Evolutionary conservation across 1,284 basidiomycete genomes (phyloP).

Genomic region (Mycosarcoma mackinlayi): DNA sequence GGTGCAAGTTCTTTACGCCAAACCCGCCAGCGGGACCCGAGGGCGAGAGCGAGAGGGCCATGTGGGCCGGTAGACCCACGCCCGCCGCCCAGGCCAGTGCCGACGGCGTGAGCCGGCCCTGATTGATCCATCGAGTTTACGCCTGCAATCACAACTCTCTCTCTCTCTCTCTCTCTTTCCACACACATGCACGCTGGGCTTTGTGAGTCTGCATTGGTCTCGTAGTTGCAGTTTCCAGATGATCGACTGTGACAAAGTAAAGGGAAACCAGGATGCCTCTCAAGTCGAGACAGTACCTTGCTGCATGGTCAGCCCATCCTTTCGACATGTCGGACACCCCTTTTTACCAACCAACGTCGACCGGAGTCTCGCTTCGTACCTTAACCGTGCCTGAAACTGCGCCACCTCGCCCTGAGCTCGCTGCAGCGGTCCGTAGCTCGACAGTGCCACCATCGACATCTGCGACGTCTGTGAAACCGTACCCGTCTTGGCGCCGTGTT

Average conservation of each 20-base stretch:
- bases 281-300: too few species aligned
- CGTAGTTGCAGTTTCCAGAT: too few species aligned
- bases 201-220: too few species aligned
- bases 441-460: slow-evolving; percentile 11
- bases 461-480: slow-evolving; percentile 7
- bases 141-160: neutral
- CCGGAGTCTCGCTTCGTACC: slow-evolving; percentile 41
- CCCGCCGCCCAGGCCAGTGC: slow-evolving; percentile 27
- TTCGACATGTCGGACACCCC: slow-evolving; percentile 40
- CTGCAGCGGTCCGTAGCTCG: slow-evolving; percentile 36
- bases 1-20: slow-evolving; percentile 54
- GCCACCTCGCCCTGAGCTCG: slow-evolving; percentile 18
- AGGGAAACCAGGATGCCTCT: too few species aligned
- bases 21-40: slow-evolving; percentile 11
- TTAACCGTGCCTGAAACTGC: slow-evolving; percentile 34
- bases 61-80: slow-evolving; percentile 46
- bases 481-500: neutral
- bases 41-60: slow-evolving; percentile 51
- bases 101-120: slow-evolving; percentile 4
- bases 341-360: slow-evolving; percentile 28
- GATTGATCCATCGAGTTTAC: too few species aligned
- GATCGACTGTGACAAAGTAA: too few species aligned
- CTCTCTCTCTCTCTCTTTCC: too few species aligned
- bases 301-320: slow-evolving; percentile 18
- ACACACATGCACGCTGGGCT: too few species aligned